Percentiles rank a stretch among this genome's conserved stretches.
Conservation (phyloP, 352 stramenopile species). For the Sclerospora graminicola region DNA sequence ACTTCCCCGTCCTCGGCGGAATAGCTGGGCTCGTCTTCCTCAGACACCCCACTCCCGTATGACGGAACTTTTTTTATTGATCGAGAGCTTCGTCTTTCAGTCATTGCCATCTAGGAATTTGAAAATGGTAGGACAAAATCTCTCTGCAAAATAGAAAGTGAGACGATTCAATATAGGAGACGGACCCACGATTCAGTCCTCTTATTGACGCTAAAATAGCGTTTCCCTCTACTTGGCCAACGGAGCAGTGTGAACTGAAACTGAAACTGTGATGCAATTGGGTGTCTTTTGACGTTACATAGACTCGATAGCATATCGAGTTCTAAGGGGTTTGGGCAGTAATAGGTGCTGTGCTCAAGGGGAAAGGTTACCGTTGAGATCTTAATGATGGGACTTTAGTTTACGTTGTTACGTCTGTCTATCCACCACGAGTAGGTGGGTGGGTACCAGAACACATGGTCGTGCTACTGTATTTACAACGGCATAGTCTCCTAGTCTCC, state of each 20-base stretch:
- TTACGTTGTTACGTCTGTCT: too few species aligned
- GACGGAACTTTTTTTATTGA: slow-evolving; percentile 37
- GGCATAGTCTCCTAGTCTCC: too few species aligned
- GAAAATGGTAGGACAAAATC: too few species aligned
- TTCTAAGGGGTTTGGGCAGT: slow-evolving; percentile 1
- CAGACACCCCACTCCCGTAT: slow-evolving; percentile 23
- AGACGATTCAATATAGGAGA: not conserved
- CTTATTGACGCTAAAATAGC: not conserved
- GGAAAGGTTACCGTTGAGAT: not conserved
- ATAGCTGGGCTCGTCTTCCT: slow-evolving; percentile 38
- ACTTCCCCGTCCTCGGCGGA: slow-evolving; percentile 56
- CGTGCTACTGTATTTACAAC: too few species aligned
- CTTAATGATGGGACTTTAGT: not conserved
- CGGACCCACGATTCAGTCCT: not conserved
- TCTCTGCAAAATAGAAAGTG: too few species aligned
- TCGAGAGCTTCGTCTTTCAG: slow-evolving; percentile 16
- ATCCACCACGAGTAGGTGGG: too few species aligned
- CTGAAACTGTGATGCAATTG: slow-evolving; percentile 12
- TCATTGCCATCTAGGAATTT: slow-evolving; percentile 6
- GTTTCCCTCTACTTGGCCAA: slow-evolving; percentile 1
- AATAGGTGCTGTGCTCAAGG: not conserved
- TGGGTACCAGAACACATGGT: too few species aligned
- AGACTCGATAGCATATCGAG: slow-evolving; percentile 6
- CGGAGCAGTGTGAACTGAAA: slow-evolving; percentile 11
- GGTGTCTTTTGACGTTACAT: slow-evolving; percentile 2